Evolutionary conservation across 441 rosid species (phyloP), one percentile per base, ranked within the genome.

Genomic region (California macrophylla): DNA sequence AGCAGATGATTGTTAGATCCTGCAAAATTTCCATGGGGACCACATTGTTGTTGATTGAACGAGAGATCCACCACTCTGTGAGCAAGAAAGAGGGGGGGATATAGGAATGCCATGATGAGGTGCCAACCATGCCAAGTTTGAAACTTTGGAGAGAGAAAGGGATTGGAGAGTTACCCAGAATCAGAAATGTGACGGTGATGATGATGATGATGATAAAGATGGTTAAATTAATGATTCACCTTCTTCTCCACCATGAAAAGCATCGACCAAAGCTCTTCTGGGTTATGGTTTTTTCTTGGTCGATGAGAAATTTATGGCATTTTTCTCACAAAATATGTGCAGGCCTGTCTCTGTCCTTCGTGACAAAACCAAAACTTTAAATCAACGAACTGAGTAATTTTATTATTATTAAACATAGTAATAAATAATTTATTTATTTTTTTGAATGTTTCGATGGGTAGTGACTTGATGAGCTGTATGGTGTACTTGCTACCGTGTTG

Each of bases 201-300:
- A 50, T 50, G 58, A 50, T 0, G 23, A 50, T 5, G 58, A 50
- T 50, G 58, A 50, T n/a, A 5, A 12, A 40, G 47, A 40, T 40
- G 58, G 58, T 50, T 50, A 5, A 3, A n/a, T 18, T 18, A 5
- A 16, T 50, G 20, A 16, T 16, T 16, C 58, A n/a, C 21, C 58
- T 50, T 50, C 58, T 50, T 50, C 58, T 50, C 58, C 58, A 50
- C 58, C 58, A 50, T 16, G 58, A 50, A 50, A 50, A 50, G 58
- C 23, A 50, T 50, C 58, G 21, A 50, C 21, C 58, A n/a, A 18
- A n/a, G 58, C 58, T 50, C 47, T 40, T 50, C 6, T 18, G 23
- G 58, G 58, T 50, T 50, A 50, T 50, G 58, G 58, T 50, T 50
- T 50, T 50, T 16, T 50, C 58, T 50, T 18, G 58, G 58, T 50